Conservation (phyloP, 2,329 filamentous ascomycete species). For the Xylaria sp. region DNA sequence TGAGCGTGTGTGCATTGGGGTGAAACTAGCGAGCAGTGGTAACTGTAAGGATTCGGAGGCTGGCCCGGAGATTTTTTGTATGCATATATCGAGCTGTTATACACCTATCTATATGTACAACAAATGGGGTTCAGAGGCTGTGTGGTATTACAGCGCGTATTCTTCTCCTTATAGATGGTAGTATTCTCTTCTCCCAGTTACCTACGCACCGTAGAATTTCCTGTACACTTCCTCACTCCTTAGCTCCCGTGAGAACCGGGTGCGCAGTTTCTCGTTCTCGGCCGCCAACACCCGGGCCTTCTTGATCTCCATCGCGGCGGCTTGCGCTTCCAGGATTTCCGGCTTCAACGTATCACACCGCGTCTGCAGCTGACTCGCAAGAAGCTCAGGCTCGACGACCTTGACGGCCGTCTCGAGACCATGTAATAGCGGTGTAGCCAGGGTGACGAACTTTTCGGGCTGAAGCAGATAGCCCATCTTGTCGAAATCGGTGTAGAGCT, state of each 20-base stretch:
- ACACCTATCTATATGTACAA: constrained; percentile 30
- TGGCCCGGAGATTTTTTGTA: constrained; percentile 37
- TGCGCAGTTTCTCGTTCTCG: too few relatives aligned
- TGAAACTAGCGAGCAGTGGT: neutral
- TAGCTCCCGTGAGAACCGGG: constrained; percentile 7
- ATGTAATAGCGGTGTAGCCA: constrained; percentile 54
- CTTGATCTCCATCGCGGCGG: constrained; percentile 25
- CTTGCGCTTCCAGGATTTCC: constrained; percentile 52
- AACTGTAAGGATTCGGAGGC: constrained; percentile 11
- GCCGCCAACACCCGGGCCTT: too few relatives aligned
- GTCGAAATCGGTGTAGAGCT: constrained; percentile 45
- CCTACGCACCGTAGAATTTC: constrained; percentile 46
- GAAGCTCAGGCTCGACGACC: constrained; percentile 52
- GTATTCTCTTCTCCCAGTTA: neutral
- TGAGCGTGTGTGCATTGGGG: constrained; percentile 1
- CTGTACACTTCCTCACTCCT: constrained; percentile 48
- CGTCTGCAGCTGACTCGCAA: constrained; percentile 54
- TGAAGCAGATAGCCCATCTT: constrained; percentile 51
- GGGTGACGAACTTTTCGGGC: constrained; percentile 51
- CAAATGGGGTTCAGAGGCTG: constrained; percentile 3
- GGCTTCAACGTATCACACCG: constrained; percentile 53
- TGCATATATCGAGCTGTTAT: constrained; percentile 35
- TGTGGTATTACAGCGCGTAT: constrained; percentile 39
- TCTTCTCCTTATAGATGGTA: constrained; percentile 5
- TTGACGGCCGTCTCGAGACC: constrained; percentile 60